Conservation (phyloP, 2,329 filamentous ascomycete genomes). For the Xenosphaeropsis pyriputrescens region DNA sequence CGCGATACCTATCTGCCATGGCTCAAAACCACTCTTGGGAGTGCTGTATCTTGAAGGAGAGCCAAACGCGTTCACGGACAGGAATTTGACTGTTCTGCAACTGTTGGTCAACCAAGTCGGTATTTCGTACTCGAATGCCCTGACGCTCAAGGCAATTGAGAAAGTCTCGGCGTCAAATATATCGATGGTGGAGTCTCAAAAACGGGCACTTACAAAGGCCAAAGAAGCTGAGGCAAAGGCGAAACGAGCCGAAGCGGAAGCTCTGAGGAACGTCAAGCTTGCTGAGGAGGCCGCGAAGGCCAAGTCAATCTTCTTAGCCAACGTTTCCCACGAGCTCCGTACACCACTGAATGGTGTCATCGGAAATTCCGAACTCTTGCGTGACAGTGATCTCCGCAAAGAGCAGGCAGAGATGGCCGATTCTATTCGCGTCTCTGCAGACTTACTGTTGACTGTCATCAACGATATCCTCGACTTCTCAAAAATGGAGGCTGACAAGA, state of each 20-base stretch:
- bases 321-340: constrained; percentile 68
- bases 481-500: constrained; percentile 78
- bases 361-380: constrained; percentile 71
- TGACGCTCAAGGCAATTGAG: constrained; percentile 56
- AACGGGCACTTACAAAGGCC: constrained; percentile 56
- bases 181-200: constrained; percentile 66
- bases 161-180: constrained; percentile 67
- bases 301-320: constrained; percentile 68
- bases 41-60: constrained; percentile 64
- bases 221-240: constrained; percentile 62
- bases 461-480: constrained; percentile 96
- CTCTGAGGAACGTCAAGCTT: constrained; percentile 64
- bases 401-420: constrained; percentile 80
- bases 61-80: constrained; percentile 63
- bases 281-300: constrained; percentile 74
- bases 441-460: constrained; percentile 80
- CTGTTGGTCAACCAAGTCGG: constrained; percentile 68
- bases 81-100: constrained; percentile 50
- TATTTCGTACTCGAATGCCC: constrained; percentile 54
- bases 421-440: constrained; percentile 73
- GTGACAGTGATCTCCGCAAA: constrained; percentile 58
- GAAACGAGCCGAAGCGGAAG: constrained; percentile 61
- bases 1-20: constrained; percentile 66
- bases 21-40: constrained; percentile 53
- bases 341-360: constrained; percentile 81